A percentile compares a stretch with the other conserved stretches of the same genome.
Conservation (phyloP, 2,329 filamentous ascomycete genomes). For the Talaromyces sp. region DNA sequence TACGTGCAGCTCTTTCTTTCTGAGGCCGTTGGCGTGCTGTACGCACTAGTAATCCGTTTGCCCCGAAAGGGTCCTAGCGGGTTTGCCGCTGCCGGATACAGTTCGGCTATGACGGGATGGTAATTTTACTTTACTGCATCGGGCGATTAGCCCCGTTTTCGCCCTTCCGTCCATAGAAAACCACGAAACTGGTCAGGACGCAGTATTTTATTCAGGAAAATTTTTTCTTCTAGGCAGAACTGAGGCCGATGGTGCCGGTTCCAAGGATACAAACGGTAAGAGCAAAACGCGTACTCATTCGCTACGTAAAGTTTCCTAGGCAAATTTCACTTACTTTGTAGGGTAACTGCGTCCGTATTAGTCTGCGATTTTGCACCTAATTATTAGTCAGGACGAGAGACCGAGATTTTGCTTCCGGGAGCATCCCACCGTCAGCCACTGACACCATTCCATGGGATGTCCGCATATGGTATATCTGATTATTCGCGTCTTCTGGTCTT, state of each 20-base stretch:
- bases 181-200: no score
- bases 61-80: constrained; percentile 4
- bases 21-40: no score
- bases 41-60: not conserved
- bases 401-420: not conserved
- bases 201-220: no score
- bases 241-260: not conserved
- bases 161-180: no score
- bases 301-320: no score
- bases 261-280: no score
- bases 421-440: constrained; percentile 8
- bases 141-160: not conserved
- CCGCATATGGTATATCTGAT: not conserved
- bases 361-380: not conserved
- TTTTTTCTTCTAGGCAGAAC: no score
- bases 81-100: constrained; percentile 4
- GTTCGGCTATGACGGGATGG: constrained; percentile 13
- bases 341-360: not conserved
- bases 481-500: not conserved
- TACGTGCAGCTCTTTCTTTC: no score
- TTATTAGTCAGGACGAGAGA: not conserved
- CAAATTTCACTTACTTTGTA: no score
- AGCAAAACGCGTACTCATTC: no score
- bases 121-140: constrained; percentile 9
- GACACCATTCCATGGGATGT: constrained; percentile 7